Base-by-base conservation (phyloP, 106 monocot species). In the Dendrobium huoshanense region DNA sequence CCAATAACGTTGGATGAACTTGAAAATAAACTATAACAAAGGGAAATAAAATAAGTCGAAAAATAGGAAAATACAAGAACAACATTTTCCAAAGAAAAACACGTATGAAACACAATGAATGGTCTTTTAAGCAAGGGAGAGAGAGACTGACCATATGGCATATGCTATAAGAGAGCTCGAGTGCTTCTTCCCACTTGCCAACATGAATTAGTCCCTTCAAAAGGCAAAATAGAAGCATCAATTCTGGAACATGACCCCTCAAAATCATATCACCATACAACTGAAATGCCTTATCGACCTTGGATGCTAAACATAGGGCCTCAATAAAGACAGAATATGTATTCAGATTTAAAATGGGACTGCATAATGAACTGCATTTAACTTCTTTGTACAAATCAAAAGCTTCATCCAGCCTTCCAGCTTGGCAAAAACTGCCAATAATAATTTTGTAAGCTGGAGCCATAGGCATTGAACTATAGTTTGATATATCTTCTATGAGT, bases 381-480 rank as follows among this genome's bases (percentile, higher is more conserved):
- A 99, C 81, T 75, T 95, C 99, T 79, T 85, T 88, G 80, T 93
- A 83, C 77, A 95, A 88, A 44, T 95, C 86, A 74, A 91, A 75
- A 7, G 95, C 99, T 81, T 33, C 83, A 33, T 93, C 95, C 68
- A 99, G 80, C 70, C 86, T 93, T 77, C 95, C 89, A 51, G 86
- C 89, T 79, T 88, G 93, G 25, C 67, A 87, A 70, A 93, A 88
- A 67, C 83, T 88, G 81, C 93, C 87, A 75, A 99, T 90, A 4
- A 99, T 83, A 41, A 99, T 78, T 43, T 83, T 85, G 79, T 99
- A 99, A 83, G 87, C 86, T 80, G 93, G 87, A 80, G 83, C 88
- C 75, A 93, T 73, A 19, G 94, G 92, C 27, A 86, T 82, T 1
- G 80, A 75, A 79, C 78, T 80, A 81, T 86, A 83, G 40, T 85